phyloP scores from a whole-genome alignment of 108 stramenopile species.

The Cylindrotheca fusiformis region DNA sequence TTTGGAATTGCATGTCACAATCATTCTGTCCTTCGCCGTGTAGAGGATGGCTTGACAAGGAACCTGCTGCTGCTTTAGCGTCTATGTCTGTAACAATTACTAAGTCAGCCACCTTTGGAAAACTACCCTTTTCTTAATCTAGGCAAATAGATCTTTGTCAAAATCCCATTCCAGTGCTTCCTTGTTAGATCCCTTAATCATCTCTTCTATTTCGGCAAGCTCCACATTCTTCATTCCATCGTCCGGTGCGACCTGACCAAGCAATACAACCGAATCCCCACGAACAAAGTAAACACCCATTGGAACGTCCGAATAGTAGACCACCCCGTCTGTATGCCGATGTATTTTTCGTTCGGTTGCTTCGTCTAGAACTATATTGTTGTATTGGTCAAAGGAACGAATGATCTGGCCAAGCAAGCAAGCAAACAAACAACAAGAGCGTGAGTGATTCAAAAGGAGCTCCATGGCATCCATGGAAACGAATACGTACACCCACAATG shows the following conservation, averaged over 20 bases:
- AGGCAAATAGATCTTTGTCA: conserved; percentile 82
- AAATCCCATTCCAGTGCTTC: conserved; percentile 70
- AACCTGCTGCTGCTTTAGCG: too few relatives aligned
- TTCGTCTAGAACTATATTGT: conserved; percentile 90
- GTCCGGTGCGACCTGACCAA: conserved; percentile 69
- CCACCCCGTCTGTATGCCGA: conserved; percentile 30
- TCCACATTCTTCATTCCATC: conserved; percentile 49
- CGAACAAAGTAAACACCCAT: conserved; percentile 86
- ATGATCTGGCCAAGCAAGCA: conserved; percentile 28
- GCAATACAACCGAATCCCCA: conserved; percentile 88
- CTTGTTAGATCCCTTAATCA: conserved; percentile 27
- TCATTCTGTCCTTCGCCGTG: too few relatives aligned
- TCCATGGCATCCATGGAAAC: neutral
- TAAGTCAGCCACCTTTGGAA: too few relatives aligned
- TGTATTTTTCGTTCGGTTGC: conserved; percentile 83
- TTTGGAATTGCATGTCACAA: too few relatives aligned
- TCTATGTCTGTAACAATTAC: too few relatives aligned
- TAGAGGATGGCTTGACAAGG: too few relatives aligned
- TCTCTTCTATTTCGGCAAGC: conserved; percentile 56
- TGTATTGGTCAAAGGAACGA: conserved; percentile 93
- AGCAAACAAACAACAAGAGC: neutral
- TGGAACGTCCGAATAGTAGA: conserved; percentile 81
- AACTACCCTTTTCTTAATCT: too few relatives aligned
- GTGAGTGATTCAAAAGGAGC: conserved; percentile 2
- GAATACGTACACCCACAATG: conserved; percentile 76